Percentiles rank a stretch among this genome's conserved stretches.
phyloP scores from a whole-genome alignment of 345 rosid species.

The Barbarea vulgaris region DNA sequence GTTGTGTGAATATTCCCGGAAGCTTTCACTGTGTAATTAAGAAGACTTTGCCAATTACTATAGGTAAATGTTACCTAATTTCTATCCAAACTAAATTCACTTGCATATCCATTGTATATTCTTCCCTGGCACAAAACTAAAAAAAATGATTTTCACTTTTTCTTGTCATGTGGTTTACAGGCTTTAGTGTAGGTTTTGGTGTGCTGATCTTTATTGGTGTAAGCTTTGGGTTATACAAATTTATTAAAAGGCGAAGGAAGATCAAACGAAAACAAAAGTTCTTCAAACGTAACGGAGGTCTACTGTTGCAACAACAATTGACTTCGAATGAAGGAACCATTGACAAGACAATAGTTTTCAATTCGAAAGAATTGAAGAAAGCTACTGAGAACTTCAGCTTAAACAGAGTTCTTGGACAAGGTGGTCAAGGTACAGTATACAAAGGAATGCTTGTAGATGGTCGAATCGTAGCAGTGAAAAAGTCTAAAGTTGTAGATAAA shows the following conservation, averaged over 20 bases:
- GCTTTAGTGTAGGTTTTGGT: not conserved
- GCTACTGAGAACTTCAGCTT: slow-evolving; percentile 12
- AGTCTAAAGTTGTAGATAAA: slow-evolving; percentile 6
- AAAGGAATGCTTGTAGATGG: slow-evolving; percentile 26
- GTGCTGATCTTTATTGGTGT: not conserved
- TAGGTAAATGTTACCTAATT: not conserved
- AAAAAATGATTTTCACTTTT: not conserved
- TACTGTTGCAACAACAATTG: slow-evolving; percentile 4
- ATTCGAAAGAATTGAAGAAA: not conserved
- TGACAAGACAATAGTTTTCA: not conserved
- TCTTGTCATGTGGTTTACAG: not conserved
- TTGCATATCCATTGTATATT: not conserved
- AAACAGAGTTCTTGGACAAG: slow-evolving; percentile 13
- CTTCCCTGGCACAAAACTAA: no score
- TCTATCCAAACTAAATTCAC: not conserved
- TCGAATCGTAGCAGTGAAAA: slow-evolving; percentile 10
- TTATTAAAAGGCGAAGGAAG: not conserved
- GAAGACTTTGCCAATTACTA: not conserved
- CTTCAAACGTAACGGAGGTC: slow-evolving; percentile 28
- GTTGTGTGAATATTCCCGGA: not conserved
- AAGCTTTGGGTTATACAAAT: not conserved
- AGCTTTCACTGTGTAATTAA: not conserved
- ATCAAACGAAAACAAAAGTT: not conserved
- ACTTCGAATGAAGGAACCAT: slow-evolving; percentile 1
- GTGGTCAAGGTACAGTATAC: slow-evolving; percentile 25